Percentiles rank a stretch among this genome's conserved stretches.
These are phyloP conservation scores for Emergomyces africanus DNA, from an alignment of 2,329 filamentous ascomycete genomes.

Conservation along the genomic window DNA sequence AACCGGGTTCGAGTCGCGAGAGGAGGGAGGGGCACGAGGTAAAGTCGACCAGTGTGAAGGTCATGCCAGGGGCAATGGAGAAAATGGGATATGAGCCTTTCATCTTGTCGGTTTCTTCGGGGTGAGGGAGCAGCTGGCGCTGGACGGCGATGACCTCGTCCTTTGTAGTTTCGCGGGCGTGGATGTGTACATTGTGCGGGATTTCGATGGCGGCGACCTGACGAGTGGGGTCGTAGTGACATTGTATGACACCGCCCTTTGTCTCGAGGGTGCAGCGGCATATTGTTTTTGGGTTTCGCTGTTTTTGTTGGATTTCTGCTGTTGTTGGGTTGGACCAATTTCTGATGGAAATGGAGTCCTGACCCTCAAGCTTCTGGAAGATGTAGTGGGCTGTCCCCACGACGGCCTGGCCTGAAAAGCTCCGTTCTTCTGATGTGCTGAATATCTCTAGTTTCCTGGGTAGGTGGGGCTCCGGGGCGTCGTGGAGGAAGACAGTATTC, in stretches of 20 bases:
- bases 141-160: constrained; percentile 17
- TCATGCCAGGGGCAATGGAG: constrained; percentile 61
- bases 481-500: constrained; percentile 51
- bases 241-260: constrained; percentile 33
- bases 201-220: constrained; percentile 47
- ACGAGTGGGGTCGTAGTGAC: constrained; percentile 28
- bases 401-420: constrained; percentile 52
- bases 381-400: constrained; percentile 44
- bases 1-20: constrained; percentile 12
- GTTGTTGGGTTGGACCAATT: background rate
- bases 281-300: constrained; percentile 7
- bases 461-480: constrained; percentile 22
- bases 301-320: constrained; percentile 1
- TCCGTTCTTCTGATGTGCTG: constrained; percentile 40
- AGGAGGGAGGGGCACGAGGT: constrained; percentile 16
- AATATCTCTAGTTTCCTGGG: constrained; percentile 47
- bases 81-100: constrained; percentile 37
- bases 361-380: constrained; percentile 15
- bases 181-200: constrained; percentile 54
- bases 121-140: constrained; percentile 14
- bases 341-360: constrained; percentile 4
- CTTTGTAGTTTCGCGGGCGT: constrained; percentile 28
- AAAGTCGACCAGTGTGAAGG: constrained; percentile 25
- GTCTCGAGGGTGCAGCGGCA: constrained; percentile 15
- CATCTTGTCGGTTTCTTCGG: constrained; percentile 14